Percentiles rank a stretch among this genome's conserved stretches.
Evolutionary conservation across 2,329 filamentous ascomycete genomes (phyloP).

Genomic region (Ceratocystis destructans): DNA sequence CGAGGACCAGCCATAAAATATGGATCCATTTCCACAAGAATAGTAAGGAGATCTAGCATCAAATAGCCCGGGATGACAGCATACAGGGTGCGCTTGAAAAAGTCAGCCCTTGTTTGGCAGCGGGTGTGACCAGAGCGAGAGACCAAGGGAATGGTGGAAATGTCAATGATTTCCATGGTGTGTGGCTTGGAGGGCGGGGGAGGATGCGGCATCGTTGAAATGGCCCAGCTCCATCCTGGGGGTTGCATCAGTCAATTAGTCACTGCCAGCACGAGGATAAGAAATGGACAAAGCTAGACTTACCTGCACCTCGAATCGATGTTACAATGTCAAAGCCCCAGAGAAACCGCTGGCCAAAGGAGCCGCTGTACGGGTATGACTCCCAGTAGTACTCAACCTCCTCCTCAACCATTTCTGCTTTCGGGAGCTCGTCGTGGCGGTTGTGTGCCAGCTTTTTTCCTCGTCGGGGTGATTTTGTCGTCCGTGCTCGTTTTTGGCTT

Average conservation of each 20-base stretch:
- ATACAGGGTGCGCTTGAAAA: conserved; percentile 33
- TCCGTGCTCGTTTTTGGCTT: background rate
- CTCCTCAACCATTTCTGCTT: conserved; percentile 21
- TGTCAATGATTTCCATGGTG: conserved; percentile 29
- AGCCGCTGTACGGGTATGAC: conserved; percentile 37
- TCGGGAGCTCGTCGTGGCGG: background rate
- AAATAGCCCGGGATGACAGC: conserved; percentile 46
- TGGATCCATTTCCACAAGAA: conserved; percentile 55
- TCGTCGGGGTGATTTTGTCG: background rate
- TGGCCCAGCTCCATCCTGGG: conserved; percentile 44
- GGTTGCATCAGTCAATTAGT: background rate
- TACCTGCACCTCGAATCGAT: conserved; percentile 43
- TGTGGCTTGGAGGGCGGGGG: conserved; percentile 31
- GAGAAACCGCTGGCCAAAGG: conserved; percentile 36
- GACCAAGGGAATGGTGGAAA: conserved; percentile 30
- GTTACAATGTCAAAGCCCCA: conserved; percentile 44
- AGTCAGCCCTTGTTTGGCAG: conserved; percentile 28
- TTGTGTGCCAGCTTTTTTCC: background rate
- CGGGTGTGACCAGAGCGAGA: conserved; percentile 36
- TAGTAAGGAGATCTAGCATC: conserved; percentile 50
- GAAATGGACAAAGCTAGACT: conserved; percentile 19
- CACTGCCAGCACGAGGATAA: background rate
- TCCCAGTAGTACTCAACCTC: conserved; percentile 46
- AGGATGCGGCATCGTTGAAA: conserved; percentile 34
- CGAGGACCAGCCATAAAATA: conserved; percentile 52